Evolutionary conservation across 2,329 filamentous ascomycete species (phyloP), one percentile per base, ranked within the genome.

Genomic region (Dothistroma septosporum): DNA sequence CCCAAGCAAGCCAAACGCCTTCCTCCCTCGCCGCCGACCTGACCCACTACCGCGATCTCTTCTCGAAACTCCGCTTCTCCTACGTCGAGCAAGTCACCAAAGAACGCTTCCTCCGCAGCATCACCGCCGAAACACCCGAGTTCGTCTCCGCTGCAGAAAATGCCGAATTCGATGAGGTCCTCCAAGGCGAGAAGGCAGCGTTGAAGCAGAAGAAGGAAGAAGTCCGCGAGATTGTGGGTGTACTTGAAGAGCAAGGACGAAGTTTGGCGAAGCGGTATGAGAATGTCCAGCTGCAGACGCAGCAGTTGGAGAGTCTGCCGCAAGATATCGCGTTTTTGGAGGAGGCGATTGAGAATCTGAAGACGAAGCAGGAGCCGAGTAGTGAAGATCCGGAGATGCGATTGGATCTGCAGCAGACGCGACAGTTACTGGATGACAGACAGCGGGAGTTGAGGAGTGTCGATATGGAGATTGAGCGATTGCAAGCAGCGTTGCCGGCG

Each of bases 51-150:
- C 91, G 90, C 78, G 92, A 97, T 76, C 85, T 97, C 21, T 99
- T 97, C 76, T 89, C 91, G 47, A 97, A 99, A 78, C 83, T 97
- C 44, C 91, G 93, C 68, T 97, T 97, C 80, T 95, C 90, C 66
- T 97, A 97, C 77, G 89, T 97, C 69, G 94, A 99, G 77, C 94
- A 97, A 80, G 92, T 97, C 64, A 97, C 93, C 49, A 99, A 97
- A 77, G 94, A 99, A 75, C 96, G 96, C 72, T 97, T 97, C 76
- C 87, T 99, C 58, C 90, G 92, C 67, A 88, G 90, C 65, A 95
- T 97, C 68, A 91, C 95, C 16, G 91, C 91, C 64, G 90, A 96
- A 64, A 91, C 92, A 53, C 94, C 93, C 0, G 82, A 92, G 16
- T 88, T 97, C 50, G 90, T 96, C 60, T 88, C 88, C 46, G 85